Evolutionary conservation across 441 rosid species (phyloP).

Genomic region (Pelargonium australe): DNA sequence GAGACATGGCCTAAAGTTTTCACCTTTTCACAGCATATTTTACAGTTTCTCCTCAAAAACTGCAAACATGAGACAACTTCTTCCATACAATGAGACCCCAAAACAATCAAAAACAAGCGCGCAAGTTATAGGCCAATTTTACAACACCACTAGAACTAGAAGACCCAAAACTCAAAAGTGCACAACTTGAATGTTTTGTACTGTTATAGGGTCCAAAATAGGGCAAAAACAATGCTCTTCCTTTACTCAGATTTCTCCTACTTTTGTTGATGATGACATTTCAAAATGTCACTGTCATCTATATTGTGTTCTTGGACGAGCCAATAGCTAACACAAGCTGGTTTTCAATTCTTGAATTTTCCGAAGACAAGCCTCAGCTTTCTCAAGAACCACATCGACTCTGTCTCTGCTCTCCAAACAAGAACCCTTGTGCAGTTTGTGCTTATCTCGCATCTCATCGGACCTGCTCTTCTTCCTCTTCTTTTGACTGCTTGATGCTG

Average conservation of each 20-base stretch:
- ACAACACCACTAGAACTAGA: no score
- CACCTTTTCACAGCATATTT: no score
- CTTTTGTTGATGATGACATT: background rate
- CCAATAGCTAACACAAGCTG: slow-evolving; percentile 12
- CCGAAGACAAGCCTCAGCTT: slow-evolving; percentile 20
- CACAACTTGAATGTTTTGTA: no score
- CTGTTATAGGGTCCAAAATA: no score
- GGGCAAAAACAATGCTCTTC: background rate
- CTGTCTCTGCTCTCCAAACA: slow-evolving; percentile 9
- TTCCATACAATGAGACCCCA: no score
- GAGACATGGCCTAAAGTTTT: no score
- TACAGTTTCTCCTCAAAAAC: no score
- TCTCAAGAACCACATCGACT: slow-evolving; percentile 23
- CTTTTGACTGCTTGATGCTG: slow-evolving; percentile 19
- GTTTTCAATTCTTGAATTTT: slow-evolving; percentile 21
- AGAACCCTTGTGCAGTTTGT: background rate
- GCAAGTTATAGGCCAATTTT: no score
- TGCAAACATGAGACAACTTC: no score
- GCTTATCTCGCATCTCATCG: background rate
- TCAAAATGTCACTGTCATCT: background rate
- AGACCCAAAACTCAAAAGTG: no score
- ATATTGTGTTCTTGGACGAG: background rate
- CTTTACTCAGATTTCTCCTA: background rate
- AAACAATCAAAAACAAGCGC: no score
- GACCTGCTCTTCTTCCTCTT: slow-evolving; percentile 20